Conservation (phyloP, 192 early-diverging fungal species). For the Thamnidium elegans region DNA sequence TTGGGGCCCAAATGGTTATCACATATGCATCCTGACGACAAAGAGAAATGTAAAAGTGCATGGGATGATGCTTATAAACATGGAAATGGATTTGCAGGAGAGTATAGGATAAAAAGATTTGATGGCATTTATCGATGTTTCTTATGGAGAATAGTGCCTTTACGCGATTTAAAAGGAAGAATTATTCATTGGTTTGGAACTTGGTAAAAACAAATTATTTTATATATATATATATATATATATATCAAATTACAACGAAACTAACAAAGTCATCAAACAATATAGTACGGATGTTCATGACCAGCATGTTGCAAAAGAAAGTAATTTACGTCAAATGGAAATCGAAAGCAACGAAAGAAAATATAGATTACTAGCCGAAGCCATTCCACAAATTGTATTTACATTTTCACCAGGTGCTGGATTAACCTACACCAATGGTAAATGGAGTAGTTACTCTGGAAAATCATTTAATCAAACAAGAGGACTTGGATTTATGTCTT, state of each 20-base stretch:
- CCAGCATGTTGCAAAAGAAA: conserved; percentile 46
- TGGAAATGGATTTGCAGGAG: conserved; percentile 49
- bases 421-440: conserved; percentile 51
- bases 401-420: conserved; percentile 49
- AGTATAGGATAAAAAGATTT: conserved; percentile 50
- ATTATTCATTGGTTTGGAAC: conserved; percentile 59
- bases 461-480: conserved; percentile 46
- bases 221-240: too few species aligned
- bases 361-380: conserved; percentile 54
- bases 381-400: conserved; percentile 61
- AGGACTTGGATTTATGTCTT: conserved; percentile 53
- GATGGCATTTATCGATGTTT: conserved; percentile 58
- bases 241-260: too few species aligned
- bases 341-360: conserved; percentile 56
- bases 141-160: conserved; percentile 47
- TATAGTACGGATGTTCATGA: conserved; percentile 57
- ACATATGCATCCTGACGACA: conserved; percentile 52
- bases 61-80: conserved; percentile 47
- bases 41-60: conserved; percentile 26
- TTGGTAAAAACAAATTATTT: conserved; percentile 20
- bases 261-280: not conserved
- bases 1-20: conserved; percentile 46
- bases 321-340: conserved; percentile 45
- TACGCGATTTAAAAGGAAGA: conserved; percentile 48
- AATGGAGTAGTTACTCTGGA: conserved; percentile 54